Evolutionary conservation across 768 basidiomycete species (phyloP).

Genomic region (Suillus weaverae): DNA sequence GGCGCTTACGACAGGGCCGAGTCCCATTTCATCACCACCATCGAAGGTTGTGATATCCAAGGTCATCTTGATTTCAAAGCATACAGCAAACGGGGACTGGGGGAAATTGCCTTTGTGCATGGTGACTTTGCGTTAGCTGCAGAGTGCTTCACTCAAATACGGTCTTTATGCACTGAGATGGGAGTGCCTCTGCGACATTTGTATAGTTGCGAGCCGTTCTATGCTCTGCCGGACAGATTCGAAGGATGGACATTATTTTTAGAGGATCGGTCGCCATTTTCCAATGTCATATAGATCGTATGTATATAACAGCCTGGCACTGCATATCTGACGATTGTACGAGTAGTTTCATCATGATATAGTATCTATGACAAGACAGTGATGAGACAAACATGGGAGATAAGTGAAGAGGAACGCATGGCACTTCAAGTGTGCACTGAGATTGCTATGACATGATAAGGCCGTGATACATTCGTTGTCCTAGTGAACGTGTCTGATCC

Average conservation of each 20-base stretch:
- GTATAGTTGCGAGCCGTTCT: not conserved
- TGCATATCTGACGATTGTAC: too few relatives aligned
- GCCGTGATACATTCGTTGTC: not conserved
- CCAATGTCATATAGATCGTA: too few relatives aligned
- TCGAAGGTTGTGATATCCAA: not conserved
- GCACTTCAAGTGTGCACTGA: not conserved
- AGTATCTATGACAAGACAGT: too few relatives aligned
- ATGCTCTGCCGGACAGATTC: not conserved
- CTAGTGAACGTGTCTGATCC: too few relatives aligned
- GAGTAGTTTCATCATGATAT: not conserved
- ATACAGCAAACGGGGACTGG: not conserved
- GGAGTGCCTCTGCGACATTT: not conserved
- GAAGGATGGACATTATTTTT: not conserved
- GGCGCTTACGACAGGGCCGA: not conserved
- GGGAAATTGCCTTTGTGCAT: not conserved
- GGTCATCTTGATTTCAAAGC: fast-evolving
- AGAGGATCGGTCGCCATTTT: too few relatives aligned
- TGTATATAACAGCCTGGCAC: too few relatives aligned
- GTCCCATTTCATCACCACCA: not conserved
- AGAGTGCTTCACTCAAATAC: not conserved
- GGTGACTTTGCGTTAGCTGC: not conserved
- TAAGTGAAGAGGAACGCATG: not conserved
- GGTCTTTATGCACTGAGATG: not conserved
- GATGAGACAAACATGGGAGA: not conserved
- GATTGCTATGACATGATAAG: not conserved